Evolutionary conservation across 768 basidiomycete genomes (phyloP).

Genomic region (Serendipita indica): DNA sequence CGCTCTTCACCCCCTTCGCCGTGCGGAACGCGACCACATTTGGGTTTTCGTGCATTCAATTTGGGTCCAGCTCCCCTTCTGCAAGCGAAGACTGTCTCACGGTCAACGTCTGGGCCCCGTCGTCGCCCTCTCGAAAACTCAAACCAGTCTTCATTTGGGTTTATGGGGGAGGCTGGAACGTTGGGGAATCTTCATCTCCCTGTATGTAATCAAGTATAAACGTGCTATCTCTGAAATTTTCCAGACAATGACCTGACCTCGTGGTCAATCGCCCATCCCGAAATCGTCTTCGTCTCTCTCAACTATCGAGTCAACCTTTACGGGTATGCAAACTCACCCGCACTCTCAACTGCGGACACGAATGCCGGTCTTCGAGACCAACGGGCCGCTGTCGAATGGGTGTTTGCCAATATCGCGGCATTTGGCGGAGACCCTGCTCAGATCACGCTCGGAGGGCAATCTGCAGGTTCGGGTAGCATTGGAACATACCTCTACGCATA

Average conservation of each 20-base stretch:
- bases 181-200: slow-evolving; percentile 32
- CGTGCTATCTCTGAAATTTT: no score
- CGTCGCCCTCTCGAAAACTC: not conserved
- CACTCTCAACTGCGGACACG: slow-evolving; percentile 32
- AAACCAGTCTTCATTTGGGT: slow-evolving; percentile 25
- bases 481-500: not conserved
- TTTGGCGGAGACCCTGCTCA: slow-evolving; percentile 52
- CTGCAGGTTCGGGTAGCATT: not conserved
- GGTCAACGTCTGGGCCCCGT: slow-evolving; percentile 30
- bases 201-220: no score
- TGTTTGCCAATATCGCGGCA: slow-evolving; percentile 47
- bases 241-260: not conserved
- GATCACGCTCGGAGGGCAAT: slow-evolving; percentile 18
- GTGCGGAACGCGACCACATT: slow-evolving; percentile 32
- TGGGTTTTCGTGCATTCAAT: slow-evolving; percentile 42
- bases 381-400: slow-evolving; percentile 39
- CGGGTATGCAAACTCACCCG: slow-evolving; percentile 31
- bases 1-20: slow-evolving; percentile 23
- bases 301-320: slow-evolving; percentile 46
- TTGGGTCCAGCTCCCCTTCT: not conserved
- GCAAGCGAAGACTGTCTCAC: slow-evolving; percentile 40
- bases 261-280: not conserved
- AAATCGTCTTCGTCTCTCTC: not conserved
- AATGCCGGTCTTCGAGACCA: slow-evolving; percentile 52
- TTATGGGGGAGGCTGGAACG: slow-evolving; percentile 16